Evolutionary conservation across 495 filamentous ascomycete species (phyloP).

Genomic region (Trichocladium antarcticum): DNA sequence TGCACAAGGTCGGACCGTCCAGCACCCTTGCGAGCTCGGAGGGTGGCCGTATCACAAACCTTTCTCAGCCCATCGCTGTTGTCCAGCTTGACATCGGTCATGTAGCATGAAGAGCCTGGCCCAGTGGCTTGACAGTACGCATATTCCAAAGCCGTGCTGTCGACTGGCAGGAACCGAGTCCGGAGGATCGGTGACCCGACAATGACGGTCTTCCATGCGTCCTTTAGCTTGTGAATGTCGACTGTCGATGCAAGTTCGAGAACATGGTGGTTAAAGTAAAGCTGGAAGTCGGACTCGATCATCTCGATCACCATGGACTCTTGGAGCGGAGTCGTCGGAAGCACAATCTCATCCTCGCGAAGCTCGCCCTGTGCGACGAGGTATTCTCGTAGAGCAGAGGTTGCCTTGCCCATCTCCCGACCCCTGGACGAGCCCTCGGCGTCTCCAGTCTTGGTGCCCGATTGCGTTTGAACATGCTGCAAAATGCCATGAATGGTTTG

Average conservation of each 20-base stretch:
- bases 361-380: slow-evolving; percentile 5
- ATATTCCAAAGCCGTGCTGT: slow-evolving; percentile 40
- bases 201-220: slow-evolving; percentile 50
- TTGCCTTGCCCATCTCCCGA: background rate
- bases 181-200: slow-evolving; percentile 56
- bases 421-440: background rate
- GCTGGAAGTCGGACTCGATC: slow-evolving; percentile 48
- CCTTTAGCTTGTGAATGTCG: slow-evolving; percentile 42
- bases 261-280: slow-evolving; percentile 73
- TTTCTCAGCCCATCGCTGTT: slow-evolving; percentile 16
- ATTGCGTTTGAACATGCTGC: background rate
- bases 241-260: slow-evolving; percentile 42
- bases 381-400: background rate
- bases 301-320: slow-evolving; percentile 74
- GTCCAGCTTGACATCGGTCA: slow-evolving; percentile 12
- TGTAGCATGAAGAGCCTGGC: slow-evolving; percentile 11
- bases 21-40: slow-evolving; percentile 17
- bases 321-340: slow-evolving; percentile 64
- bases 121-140: slow-evolving; percentile 59
- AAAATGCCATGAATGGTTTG: slow-evolving; percentile 42
- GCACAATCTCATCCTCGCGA: slow-evolving; percentile 38
- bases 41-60: slow-evolving; percentile 21
- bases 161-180: slow-evolving; percentile 56
- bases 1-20: slow-evolving; percentile 33
- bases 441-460: background rate